Conservation (phyloP, 192 early-diverging fungal species). For the Podila epigama region DNA sequence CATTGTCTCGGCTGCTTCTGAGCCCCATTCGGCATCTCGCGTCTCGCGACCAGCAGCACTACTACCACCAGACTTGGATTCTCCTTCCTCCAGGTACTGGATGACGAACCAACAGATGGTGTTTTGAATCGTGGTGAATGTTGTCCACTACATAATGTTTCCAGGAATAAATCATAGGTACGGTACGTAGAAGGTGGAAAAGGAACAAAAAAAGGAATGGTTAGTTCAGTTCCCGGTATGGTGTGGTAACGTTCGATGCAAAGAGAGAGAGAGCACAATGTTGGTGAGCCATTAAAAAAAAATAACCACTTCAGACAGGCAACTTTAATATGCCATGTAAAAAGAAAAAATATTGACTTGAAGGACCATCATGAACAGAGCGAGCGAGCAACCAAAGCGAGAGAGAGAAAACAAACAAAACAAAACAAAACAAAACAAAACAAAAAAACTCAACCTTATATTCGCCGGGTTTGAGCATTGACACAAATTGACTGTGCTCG, state of each 20-base stretch:
- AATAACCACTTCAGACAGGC: too few species aligned
- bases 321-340: too few species aligned
- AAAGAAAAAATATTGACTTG: too few species aligned
- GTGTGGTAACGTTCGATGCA: too few species aligned
- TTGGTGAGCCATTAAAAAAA: too few species aligned
- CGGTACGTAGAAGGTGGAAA: background rate
- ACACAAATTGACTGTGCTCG: background rate
- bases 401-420: background rate
- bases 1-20: background rate
- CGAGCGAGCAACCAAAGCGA: too few species aligned
- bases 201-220: background rate
- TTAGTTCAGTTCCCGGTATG: too few species aligned
- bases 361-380: too few species aligned
- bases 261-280: too few species aligned
- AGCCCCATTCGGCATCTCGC: constrained; percentile 10
- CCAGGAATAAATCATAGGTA: background rate
- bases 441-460: background rate
- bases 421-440: background rate
- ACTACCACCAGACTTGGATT: background rate
- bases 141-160: constrained; percentile 11
- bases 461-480: background rate
- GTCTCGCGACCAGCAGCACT: too few species aligned
- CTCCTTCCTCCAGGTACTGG: background rate
- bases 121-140: background rate
- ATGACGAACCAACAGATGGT: constrained; percentile 4